Evolutionary conservation across 2,329 filamentous ascomycete genomes (phyloP).

Genomic region (Bimuria novae-zelandiae): DNA sequence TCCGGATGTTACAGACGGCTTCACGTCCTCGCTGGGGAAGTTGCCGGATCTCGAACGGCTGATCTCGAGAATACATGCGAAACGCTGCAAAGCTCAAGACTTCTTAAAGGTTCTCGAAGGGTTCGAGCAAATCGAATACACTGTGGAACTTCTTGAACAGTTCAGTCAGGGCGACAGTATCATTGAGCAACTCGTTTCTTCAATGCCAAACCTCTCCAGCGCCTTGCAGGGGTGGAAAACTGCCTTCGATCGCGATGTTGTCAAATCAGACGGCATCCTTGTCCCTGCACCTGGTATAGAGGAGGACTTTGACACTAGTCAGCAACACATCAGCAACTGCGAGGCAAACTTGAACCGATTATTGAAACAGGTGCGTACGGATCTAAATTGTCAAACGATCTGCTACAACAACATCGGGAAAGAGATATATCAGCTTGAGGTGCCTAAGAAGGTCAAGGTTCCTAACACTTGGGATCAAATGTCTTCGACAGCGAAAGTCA

Average conservation of each 20-base stretch:
- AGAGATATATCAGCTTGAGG: constrained; percentile 94
- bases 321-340: constrained; percentile 75
- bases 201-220: constrained; percentile 82
- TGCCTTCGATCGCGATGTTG: constrained; percentile 83
- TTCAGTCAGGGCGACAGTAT: constrained; percentile 80
- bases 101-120: constrained; percentile 93
- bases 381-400: constrained; percentile 71
- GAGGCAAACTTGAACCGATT: constrained; percentile 73
- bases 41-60: constrained; percentile 93
- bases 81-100: constrained; percentile 85
- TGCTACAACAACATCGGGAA: constrained; percentile 78
- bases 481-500: constrained; percentile 88
- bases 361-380: constrained; percentile 70
- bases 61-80: constrained; percentile 92
- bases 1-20: constrained; percentile 77
- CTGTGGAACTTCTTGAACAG: constrained; percentile 76
- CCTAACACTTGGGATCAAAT: constrained; percentile 93
- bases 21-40: constrained; percentile 84
- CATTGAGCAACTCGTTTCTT: constrained; percentile 78
- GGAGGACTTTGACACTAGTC: constrained; percentile 86
- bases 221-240: constrained; percentile 84
- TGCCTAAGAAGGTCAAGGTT: constrained; percentile 82
- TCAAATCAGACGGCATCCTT: constrained; percentile 77
- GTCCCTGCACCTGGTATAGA: constrained; percentile 88
- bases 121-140: constrained; percentile 97